Base-by-base conservation (phyloP, 352 stramenopile species). In the Blastocystis sp. region DNA sequence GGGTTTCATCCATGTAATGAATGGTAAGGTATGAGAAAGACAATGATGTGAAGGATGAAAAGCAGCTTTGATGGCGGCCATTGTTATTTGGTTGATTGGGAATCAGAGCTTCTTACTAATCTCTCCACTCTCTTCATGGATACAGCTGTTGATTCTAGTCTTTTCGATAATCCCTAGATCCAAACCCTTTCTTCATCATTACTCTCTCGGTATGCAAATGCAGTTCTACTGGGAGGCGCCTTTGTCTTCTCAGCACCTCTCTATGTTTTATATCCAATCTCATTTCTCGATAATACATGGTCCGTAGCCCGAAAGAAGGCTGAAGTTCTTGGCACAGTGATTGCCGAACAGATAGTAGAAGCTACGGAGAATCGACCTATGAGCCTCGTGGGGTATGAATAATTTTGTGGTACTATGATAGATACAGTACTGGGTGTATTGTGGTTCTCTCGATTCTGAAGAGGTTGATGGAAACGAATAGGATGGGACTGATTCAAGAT, bases 241-340 rank as follows among this genome's bases (percentile, higher is more conserved):
- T 57, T 79, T 22, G 68, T 79, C 3, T 62, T 35, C 24, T 27
- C 68, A 11, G 42, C 35, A 24, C 15, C 44, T 0, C 19, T 79
- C 24, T 9, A 33, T n/a, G 68, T 53, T 9, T 40, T 79, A 5
- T n/a, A 35, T n/a, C 68, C 68, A 27, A 56, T 79, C 9, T 27
- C 40, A 3, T 79, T 35, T 27, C 40, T 79, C 7, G 68, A 79
- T 35, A 79, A 79, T 35, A 27, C 17, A 13, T 79, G 68, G 68
- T 27, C 22, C 1, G 68, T 79, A 13, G 40, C 40, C 7, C 37
- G 44, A 7, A 57, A 57, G n/a, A 79, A 79, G 68, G 68, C 68
- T 44, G 68, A 56, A 35, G 19, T 27, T n/a, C 33, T 48, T 7
- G 68, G 68, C 15, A 35, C 22, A 19, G 68, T 79, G 27, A 58